Evolutionary conservation across 371 early-diverging fungal species (phyloP).

Genomic region (Rhizopus delemar): DNA sequence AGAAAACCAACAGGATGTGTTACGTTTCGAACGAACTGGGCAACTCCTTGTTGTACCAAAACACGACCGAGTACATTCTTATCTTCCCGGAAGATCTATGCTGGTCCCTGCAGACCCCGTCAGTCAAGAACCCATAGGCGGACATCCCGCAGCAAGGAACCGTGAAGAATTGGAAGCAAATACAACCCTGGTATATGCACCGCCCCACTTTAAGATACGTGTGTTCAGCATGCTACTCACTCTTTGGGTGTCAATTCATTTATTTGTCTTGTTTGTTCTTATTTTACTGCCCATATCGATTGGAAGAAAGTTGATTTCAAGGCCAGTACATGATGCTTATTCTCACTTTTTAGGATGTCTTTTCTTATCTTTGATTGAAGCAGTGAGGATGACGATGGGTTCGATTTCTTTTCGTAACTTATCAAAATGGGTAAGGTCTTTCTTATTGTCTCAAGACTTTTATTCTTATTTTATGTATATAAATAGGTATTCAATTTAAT

Average conservation of each 20-base stretch:
- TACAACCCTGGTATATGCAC: slow-evolving; percentile 62
- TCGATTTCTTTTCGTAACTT: too few relatives aligned
- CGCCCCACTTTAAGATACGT: slow-evolving; percentile 59
- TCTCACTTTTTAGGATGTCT: too few relatives aligned
- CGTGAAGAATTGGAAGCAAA: slow-evolving; percentile 26
- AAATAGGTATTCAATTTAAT: neutral
- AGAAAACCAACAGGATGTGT: slow-evolving; percentile 51
- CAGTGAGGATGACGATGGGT: too few relatives aligned
- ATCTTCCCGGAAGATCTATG: slow-evolving; percentile 18
- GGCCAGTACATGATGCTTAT: too few relatives aligned
- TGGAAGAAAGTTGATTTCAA: too few relatives aligned
- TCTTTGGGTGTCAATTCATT: slow-evolving; percentile 44
- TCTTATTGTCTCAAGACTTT: too few relatives aligned
- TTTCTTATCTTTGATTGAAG: too few relatives aligned
- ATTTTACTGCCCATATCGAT: too few relatives aligned
- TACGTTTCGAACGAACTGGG: slow-evolving; percentile 37
- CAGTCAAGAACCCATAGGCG: slow-evolving; percentile 15
- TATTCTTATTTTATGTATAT: too few relatives aligned
- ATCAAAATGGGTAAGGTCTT: too few relatives aligned
- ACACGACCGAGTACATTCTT: slow-evolving; percentile 23
- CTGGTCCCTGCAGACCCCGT: slow-evolving; percentile 16
- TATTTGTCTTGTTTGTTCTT: too few relatives aligned
- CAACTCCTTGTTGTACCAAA: slow-evolving; percentile 64
- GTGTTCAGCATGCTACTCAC: slow-evolving; percentile 45
- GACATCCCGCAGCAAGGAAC: neutral